Conservation (phyloP, 805 yeast genomes). For the Blastobotrys chiropterorum region DNA sequence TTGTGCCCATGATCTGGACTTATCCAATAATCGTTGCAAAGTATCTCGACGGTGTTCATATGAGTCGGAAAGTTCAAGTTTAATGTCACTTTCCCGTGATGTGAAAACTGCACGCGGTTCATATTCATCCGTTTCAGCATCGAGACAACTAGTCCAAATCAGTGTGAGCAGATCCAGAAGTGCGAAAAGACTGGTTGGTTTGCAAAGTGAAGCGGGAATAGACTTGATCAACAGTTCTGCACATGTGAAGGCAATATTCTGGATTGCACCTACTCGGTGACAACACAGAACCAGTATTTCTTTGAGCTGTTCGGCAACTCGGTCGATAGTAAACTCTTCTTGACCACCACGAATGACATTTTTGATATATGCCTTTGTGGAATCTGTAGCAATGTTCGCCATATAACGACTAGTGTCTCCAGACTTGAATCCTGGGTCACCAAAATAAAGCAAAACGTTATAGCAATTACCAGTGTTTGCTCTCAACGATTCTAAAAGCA, state of each 20-base stretch:
- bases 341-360: constrained; percentile 49
- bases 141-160: constrained; percentile 71
- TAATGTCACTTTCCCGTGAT: constrained; percentile 42
- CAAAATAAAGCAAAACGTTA: constrained; percentile 66
- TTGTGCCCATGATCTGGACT: constrained; percentile 64
- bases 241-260: constrained; percentile 72
- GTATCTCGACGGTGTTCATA: constrained; percentile 69
- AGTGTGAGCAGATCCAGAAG: constrained; percentile 74
- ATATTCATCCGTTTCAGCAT: constrained; percentile 77
- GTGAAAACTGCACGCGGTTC: constrained; percentile 70
- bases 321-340: constrained; percentile 49
- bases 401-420: constrained; percentile 64
- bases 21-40: constrained; percentile 49
- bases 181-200: constrained; percentile 64
- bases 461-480: constrained; percentile 78
- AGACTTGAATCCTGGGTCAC: constrained; percentile 75
- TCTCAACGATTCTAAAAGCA: constrained; percentile 72
- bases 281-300: constrained; percentile 65
- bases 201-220: constrained; percentile 76
- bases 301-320: constrained; percentile 62
- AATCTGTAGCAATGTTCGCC: constrained; percentile 54
- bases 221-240: constrained; percentile 59
- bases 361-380: constrained; percentile 51
- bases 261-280: constrained; percentile 68
- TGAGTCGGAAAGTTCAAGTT: constrained; percentile 63